Evolutionary conservation across 768 basidiomycete genomes (phyloP).

Genomic region (Tubosaeta sp.): DNA sequence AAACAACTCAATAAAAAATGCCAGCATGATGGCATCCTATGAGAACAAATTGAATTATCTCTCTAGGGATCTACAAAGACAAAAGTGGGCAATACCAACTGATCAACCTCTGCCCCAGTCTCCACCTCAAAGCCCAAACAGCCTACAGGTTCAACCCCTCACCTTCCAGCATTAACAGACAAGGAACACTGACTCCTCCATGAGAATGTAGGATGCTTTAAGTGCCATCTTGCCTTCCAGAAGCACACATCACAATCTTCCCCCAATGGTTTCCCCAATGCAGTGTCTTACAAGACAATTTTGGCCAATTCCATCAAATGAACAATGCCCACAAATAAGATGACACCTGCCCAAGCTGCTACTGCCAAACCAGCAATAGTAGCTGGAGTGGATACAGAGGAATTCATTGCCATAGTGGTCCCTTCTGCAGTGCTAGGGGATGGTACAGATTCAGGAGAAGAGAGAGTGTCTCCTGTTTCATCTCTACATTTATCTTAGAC

Average conservation of each 20-base stretch:
- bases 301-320: background rate
- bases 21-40: no score
- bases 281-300: background rate
- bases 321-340: background rate
- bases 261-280: background rate
- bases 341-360: background rate
- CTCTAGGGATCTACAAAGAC: no score
- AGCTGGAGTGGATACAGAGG: background rate
- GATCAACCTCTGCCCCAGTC: no score
- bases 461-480: slow-evolving; percentile 6
- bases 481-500: slow-evolving; percentile 8
- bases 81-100: no score
- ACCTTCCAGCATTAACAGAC: background rate
- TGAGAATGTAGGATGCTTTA: background rate
- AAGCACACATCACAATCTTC: background rate
- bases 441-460: background rate
- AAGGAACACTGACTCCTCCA: background rate
- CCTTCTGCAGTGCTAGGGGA: background rate
- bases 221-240: background rate
- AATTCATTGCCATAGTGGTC: background rate
- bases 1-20: background rate
- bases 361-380: background rate
- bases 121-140: no score
- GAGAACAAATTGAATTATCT: no score
- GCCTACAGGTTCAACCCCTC: background rate